Percentiles rank a stretch among this genome's conserved stretches.
Evolutionary conservation across 257 asterid species (phyloP).

Genomic region (Fraxinus cuspidata): DNA sequence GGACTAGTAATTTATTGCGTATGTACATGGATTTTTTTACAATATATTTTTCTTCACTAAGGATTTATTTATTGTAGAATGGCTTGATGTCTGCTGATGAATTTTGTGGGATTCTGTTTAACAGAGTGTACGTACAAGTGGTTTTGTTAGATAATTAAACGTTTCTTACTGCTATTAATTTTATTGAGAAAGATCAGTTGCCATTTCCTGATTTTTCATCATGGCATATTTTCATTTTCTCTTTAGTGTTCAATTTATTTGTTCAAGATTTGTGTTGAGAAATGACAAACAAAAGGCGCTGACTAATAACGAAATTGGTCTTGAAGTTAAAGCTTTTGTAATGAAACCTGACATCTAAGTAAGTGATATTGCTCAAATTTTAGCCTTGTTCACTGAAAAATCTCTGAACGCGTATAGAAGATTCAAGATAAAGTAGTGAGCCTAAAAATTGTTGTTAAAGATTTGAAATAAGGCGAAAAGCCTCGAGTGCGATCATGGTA

Average conservation of each 20-base stretch:
- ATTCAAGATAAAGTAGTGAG: too few relatives aligned
- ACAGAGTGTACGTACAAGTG: background rate
- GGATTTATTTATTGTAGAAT: conserved; percentile 31
- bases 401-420: too few relatives aligned
- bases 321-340: background rate
- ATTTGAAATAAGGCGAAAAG: too few relatives aligned
- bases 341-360: too few relatives aligned
- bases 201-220: background rate
- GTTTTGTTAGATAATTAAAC: background rate
- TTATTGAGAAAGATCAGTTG: background rate
- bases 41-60: background rate
- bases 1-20: conserved; percentile 1
- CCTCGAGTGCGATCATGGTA: too few relatives aligned
- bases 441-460: too few relatives aligned
- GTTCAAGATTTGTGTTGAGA: too few relatives aligned
- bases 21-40: conserved; percentile 34
- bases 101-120: conserved; percentile 14
- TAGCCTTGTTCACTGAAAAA: too few relatives aligned
- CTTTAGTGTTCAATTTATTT: too few relatives aligned
- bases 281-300: too few relatives aligned
- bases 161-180: background rate
- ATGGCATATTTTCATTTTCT: background rate
- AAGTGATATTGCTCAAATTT: too few relatives aligned
- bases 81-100: conserved; percentile 10
- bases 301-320: background rate